Conservation (phyloP, 106 monocot genomes). For the Platanthera guangdongensis region DNA sequence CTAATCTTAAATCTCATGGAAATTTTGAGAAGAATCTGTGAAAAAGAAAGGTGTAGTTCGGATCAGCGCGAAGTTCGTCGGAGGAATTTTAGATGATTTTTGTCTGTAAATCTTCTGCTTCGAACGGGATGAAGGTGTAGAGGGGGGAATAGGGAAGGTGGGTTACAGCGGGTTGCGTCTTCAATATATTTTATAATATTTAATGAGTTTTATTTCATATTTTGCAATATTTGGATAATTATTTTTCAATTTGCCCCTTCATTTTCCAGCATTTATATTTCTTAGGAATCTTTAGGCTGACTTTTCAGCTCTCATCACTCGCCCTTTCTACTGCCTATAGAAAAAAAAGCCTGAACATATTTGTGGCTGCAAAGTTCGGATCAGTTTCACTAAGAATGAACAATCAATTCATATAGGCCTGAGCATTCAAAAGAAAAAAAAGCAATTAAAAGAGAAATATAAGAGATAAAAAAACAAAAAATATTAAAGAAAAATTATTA, state of each 20-base stretch:
- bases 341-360: no score
- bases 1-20: not conserved
- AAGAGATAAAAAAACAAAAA: no score
- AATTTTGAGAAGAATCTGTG: not conserved
- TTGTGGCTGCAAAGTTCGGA: no score
- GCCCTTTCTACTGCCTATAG: not conserved
- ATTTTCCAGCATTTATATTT: not conserved
- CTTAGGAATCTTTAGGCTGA: not conserved
- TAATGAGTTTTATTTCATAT: not conserved
- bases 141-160: not conserved
- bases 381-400: no score
- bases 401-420: no score
- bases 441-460: no score
- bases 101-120: not conserved
- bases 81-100: not conserved
- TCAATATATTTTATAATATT: not conserved
- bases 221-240: not conserved
- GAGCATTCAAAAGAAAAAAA: no score
- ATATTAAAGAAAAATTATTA: no score
- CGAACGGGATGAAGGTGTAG: not conserved
- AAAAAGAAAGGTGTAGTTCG: not conserved
- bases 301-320: not conserved
- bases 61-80: not conserved
- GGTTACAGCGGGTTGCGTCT: conserved; percentile 2
- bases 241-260: not conserved